Conservation (phyloP, 2,329 filamentous ascomycete species). For the Diaporthe sp. region DNA sequence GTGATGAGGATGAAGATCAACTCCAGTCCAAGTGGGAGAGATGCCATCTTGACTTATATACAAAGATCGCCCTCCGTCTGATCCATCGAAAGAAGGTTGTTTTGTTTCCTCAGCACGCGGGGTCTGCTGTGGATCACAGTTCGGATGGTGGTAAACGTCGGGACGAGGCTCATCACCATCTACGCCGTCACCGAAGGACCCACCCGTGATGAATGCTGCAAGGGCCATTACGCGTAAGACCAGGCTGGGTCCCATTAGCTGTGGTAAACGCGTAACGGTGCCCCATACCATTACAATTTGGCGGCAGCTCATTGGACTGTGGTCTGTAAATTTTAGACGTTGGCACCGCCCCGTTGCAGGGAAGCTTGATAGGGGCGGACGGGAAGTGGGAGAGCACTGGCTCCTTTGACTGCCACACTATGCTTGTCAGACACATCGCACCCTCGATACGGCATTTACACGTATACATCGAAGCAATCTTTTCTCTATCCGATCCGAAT, state of each 20-base stretch:
- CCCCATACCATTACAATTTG: slow-evolving; percentile 16
- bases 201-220: slow-evolving; percentile 2
- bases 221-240: slow-evolving; percentile 19
- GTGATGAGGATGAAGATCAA: slow-evolving; percentile 11
- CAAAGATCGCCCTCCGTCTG: not conserved
- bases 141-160: slow-evolving; percentile 10
- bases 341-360: not conserved
- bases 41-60: slow-evolving; percentile 18
- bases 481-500: not conserved
- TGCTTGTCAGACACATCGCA: not conserved
- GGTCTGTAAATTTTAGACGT: not conserved
- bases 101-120: not conserved
- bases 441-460: not conserved
- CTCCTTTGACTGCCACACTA: not conserved
- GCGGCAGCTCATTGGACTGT: slow-evolving; percentile 4
- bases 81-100: not conserved
- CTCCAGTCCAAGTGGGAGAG: not conserved
- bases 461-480: not conserved
- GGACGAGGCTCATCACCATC: slow-evolving; percentile 10
- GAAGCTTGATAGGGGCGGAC: not conserved
- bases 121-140: not conserved
- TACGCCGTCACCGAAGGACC: slow-evolving; percentile 12
- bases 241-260: slow-evolving; percentile 1
- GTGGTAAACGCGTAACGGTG: slow-evolving; percentile 11
- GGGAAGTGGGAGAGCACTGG: slow-evolving; percentile 18